phyloP scores from a whole-genome alignment of 2,329 filamentous ascomycete genomes.

The Fusarium heterosporum region DNA sequence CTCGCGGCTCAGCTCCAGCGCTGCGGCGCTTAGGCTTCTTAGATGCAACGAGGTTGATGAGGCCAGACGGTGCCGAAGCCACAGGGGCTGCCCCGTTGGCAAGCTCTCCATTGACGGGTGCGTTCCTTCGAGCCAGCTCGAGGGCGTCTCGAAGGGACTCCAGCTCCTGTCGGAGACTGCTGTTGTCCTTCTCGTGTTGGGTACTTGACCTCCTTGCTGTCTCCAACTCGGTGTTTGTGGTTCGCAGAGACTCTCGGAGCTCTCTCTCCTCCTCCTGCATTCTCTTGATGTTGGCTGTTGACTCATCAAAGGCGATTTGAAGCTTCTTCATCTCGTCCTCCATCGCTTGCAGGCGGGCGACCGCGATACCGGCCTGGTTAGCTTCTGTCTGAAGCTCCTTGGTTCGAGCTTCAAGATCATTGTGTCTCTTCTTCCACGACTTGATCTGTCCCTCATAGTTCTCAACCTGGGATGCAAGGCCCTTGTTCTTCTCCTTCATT shows the following conservation, averaged over 20 bases:
- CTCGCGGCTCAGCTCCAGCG: slow-evolving; percentile 85
- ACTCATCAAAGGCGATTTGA: slow-evolving; percentile 90
- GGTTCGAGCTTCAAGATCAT: slow-evolving; percentile 85
- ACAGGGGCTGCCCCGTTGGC: slow-evolving; percentile 55
- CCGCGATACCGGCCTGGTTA: slow-evolving; percentile 96
- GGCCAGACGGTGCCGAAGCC: slow-evolving; percentile 72
- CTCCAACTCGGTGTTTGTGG: slow-evolving; percentile 84
- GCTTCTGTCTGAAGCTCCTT: slow-evolving; percentile 97
- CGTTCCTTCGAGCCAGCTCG: slow-evolving; percentile 83
- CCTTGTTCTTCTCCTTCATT: slow-evolving; percentile 95
- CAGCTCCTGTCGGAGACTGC: slow-evolving; percentile 86
- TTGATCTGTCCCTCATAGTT: slow-evolving; percentile 97
- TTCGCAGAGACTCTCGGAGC: slow-evolving; percentile 83
- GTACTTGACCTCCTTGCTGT: slow-evolving; percentile 79
- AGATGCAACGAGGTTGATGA: slow-evolving; percentile 96
- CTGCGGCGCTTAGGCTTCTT: slow-evolving; percentile 98
- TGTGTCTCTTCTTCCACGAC: slow-evolving; percentile 93
- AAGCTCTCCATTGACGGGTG: slow-evolving; percentile 75
- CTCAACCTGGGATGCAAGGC: slow-evolving; percentile 86
- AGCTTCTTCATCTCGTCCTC: slow-evolving; percentile 96
- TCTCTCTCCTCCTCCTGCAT: slow-evolving; percentile 94
- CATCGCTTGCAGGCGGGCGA: slow-evolving; percentile 88
- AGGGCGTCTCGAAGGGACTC: slow-evolving; percentile 92
- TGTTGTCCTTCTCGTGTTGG: slow-evolving; percentile 86
- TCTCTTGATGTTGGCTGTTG: slow-evolving; percentile 87